A percentile compares a stretch with the other conserved stretches of the same genome.
Conservation (phyloP, 2,329 filamentous ascomycete genomes). For the Fusarium denticulatum region DNA sequence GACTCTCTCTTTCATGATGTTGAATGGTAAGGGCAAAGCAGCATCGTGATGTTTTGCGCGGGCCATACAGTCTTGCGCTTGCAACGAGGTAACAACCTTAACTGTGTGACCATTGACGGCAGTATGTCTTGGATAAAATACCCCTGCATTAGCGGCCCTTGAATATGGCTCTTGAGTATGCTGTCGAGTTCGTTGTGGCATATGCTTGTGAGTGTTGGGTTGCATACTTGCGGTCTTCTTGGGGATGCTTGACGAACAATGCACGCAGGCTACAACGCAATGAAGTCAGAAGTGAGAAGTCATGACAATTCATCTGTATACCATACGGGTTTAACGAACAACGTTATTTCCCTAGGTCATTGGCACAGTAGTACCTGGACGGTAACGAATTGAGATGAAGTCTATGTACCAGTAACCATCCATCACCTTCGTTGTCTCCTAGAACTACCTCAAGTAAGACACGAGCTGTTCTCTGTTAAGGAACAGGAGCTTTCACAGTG, state of each 20-base stretch:
- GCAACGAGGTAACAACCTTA: neutral
- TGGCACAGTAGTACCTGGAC: neutral
- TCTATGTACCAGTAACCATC: neutral
- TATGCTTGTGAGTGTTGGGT: neutral
- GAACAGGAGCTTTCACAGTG: neutral
- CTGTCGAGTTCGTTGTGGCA: neutral
- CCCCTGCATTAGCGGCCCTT: neutral
- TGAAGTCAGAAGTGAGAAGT: neutral
- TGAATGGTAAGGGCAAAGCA: neutral
- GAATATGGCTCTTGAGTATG: neutral
- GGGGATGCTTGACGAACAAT: neutral
- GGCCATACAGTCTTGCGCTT: neutral
- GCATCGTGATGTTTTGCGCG: neutral
- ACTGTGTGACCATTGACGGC: too few relatives aligned
- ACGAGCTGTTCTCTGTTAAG: neutral
- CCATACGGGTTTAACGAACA: too few relatives aligned
- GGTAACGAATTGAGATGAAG: neutral
- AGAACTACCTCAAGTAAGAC: neutral
- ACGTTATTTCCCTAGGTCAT: neutral
- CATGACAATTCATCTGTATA: neutral
- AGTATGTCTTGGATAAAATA: neutral
- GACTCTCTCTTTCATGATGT: neutral
- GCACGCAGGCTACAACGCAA: neutral
- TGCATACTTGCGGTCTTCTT: too few relatives aligned
- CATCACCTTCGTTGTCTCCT: too few relatives aligned